Conservation (phyloP, 352 stramenopile genomes). For the Globisporangium iwayamae region DNA sequence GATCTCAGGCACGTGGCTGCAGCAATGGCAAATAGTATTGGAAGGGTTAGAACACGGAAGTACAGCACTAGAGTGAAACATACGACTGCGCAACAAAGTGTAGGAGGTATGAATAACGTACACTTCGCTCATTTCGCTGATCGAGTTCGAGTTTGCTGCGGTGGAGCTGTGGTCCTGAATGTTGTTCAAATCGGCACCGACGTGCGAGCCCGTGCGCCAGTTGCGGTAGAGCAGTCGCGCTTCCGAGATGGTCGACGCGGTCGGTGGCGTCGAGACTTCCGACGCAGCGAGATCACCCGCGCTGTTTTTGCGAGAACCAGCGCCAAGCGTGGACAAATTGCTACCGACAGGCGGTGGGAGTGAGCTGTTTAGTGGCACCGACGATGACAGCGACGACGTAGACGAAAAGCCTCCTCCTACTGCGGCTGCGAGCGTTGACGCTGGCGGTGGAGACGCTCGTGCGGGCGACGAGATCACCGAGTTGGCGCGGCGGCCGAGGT, state of each 20-base stretch:
- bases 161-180: conserved; percentile 1
- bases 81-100: neutral
- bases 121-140: conserved; percentile 52
- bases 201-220: conserved; percentile 65
- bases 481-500: conserved; percentile 9
- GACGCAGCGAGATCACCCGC: conserved; percentile 52
- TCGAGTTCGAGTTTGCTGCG: neutral
- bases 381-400: conserved; percentile 4
- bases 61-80: neutral
- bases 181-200: conserved; percentile 29
- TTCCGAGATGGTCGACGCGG: conserved; percentile 52
- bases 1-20: conserved; percentile 37
- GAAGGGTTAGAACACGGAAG: neutral
- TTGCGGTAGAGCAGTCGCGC: conserved; percentile 73
- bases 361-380: conserved; percentile 5
- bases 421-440: neutral
- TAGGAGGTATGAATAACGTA: conserved; percentile 20
- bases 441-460: neutral
- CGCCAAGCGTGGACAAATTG: neutral
- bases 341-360: neutral
- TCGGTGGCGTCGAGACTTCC: conserved; percentile 41
- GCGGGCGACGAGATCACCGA: conserved; percentile 30
- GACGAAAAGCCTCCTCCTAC: neutral
- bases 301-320: conserved; percentile 46
- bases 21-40: neutral